A percentile compares a stretch with the other conserved stretches of the same genome.
phyloP scores from a whole-genome alignment of 208 protist species.

The Wallacemonas sp. region DNA sequence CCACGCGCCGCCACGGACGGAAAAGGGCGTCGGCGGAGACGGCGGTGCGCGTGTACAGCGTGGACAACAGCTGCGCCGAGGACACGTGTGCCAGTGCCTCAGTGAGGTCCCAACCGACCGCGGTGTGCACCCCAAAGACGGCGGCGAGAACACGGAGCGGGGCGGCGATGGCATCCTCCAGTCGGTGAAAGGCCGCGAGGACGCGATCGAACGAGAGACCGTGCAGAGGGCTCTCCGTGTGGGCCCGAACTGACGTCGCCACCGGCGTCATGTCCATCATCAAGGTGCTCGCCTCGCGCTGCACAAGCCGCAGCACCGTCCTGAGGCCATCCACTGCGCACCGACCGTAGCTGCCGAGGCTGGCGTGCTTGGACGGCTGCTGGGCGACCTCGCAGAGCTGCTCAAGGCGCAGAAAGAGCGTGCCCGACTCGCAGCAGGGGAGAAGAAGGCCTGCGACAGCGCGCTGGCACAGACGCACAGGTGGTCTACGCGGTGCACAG shows the following conservation, averaged over 20 bases:
- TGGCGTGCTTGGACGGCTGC: slow-evolving; percentile 31
- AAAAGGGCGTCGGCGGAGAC: slow-evolving; percentile 3
- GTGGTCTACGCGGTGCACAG: too few relatives aligned
- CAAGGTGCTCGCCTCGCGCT: slow-evolving; percentile 34
- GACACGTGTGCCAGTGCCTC: slow-evolving; percentile 33
- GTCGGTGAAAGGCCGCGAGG: slow-evolving; percentile 8
- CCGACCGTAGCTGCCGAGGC: slow-evolving; percentile 77
- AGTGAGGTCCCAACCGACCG: slow-evolving; percentile 24
- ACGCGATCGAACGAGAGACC: slow-evolving; percentile 2
- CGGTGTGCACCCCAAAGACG: slow-evolving; percentile 46
- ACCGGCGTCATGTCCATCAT: too few relatives aligned
- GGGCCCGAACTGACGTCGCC: too few relatives aligned
- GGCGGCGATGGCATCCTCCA: slow-evolving; percentile 33
- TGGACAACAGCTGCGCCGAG: slow-evolving; percentile 67
- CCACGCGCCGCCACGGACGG: slow-evolving; percentile 18
- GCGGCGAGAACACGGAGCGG: slow-evolving; percentile 54
- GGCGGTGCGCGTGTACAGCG: slow-evolving; percentile 44
- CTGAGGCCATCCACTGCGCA: slow-evolving; percentile 65
- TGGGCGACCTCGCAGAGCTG: slow-evolving; percentile 54
- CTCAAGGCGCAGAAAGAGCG: slow-evolving; percentile 63
- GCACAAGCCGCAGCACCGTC: slow-evolving; percentile 35
- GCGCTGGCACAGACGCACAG: slow-evolving; percentile 21
- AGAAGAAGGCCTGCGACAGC: slow-evolving; percentile 49
- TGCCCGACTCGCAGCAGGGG: slow-evolving; percentile 72
- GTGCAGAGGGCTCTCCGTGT: neutral